Percentiles rank a stretch among this genome's conserved stretches.
These are phyloP conservation scores for Avena eriantha DNA, from an alignment of 176 grass and related monocot genomes.

Conservation along the genomic window DNA sequence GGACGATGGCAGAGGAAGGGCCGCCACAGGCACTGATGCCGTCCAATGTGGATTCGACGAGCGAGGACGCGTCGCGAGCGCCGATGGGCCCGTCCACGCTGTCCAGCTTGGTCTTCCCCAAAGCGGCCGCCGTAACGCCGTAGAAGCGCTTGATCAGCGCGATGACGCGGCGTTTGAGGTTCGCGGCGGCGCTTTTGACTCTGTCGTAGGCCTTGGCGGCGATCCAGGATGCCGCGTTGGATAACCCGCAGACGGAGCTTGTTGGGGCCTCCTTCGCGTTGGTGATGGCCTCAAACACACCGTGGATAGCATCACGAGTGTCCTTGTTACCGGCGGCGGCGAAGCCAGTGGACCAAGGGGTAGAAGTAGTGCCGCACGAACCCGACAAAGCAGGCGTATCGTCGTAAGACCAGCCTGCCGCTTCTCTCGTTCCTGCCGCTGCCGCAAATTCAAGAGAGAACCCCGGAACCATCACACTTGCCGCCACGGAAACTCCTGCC, in stretches of 20 bases:
- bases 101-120: background rate
- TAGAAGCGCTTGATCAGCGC: background rate
- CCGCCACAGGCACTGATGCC: background rate
- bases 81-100: background rate
- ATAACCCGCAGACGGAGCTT: background rate
- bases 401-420: background rate
- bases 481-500: no score
- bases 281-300: background rate
- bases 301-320: background rate
- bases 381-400: background rate
- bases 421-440: background rate
- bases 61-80: background rate
- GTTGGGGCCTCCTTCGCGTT: background rate
- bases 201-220: background rate
- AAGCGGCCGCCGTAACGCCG: background rate
- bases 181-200: background rate
- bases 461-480: background rate
- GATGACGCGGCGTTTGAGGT: background rate
- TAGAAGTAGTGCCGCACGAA: background rate
- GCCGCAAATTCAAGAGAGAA: background rate
- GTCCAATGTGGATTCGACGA: background rate
- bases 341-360: background rate
- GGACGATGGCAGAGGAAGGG: background rate
- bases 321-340: background rate
- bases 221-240: background rate